Percentiles rank a stretch among this genome's conserved stretches.
phyloP scores from a whole-genome alignment of 257 asterid species.

The Lycium ferocissimum region DNA sequence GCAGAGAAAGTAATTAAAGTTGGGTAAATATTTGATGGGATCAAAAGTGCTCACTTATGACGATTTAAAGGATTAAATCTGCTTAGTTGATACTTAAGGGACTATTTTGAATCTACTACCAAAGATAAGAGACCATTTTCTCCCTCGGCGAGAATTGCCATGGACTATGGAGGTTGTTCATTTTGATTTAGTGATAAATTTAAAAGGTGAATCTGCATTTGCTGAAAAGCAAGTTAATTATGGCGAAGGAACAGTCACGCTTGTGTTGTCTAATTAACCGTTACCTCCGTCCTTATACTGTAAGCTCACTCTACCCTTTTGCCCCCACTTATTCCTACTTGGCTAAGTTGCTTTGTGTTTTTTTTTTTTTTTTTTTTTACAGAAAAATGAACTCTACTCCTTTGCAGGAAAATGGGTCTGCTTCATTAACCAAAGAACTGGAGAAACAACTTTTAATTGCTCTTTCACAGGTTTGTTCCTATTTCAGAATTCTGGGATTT shows the following conservation, averaged over 20 bases:
- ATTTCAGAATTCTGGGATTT: background rate
- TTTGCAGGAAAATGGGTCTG: conserved; percentile 53
- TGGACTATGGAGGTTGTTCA: too few relatives aligned
- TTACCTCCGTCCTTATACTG: conserved; percentile 54
- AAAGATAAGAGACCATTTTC: too few relatives aligned
- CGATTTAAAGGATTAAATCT: too few relatives aligned
- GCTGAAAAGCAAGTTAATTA: background rate
- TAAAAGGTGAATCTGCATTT: background rate
- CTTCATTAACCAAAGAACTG: conserved; percentile 49
- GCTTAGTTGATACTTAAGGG: too few relatives aligned
- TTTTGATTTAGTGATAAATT: background rate
- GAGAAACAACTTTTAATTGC: conserved; percentile 62
- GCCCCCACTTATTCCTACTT: background rate
- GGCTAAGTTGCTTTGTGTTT: background rate
- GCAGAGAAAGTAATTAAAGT: too few relatives aligned
- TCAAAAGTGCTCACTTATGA: too few relatives aligned
- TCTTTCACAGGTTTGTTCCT: conserved; percentile 63
- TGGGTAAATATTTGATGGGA: too few relatives aligned
- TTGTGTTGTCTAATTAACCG: conserved; percentile 56
- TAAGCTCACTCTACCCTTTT: conserved; percentile 29
- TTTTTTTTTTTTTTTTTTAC: background rate
- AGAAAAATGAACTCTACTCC: background rate
- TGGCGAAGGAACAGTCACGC: conserved; percentile 41
- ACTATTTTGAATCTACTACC: too few relatives aligned
- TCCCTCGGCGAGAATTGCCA: background rate